Base-by-base conservation (phyloP, 805 yeast species). In the Myxozyma melibiosi region DNA sequence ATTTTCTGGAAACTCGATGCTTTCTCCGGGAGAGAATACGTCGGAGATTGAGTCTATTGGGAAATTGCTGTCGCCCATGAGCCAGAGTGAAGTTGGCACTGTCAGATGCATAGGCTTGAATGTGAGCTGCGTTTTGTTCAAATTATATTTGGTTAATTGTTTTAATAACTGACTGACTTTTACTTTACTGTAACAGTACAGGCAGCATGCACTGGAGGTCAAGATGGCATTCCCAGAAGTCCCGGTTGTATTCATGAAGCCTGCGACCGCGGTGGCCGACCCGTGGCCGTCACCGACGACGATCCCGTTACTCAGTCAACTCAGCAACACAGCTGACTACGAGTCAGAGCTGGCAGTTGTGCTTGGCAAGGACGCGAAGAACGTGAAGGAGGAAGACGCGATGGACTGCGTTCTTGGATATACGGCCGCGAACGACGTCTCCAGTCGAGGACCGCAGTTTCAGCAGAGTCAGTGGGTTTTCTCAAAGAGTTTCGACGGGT, bases 341-440 rank as follows among this genome's bases (percentile, higher is more conserved):
- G 84, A 80, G 63, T 77, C 77, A 16, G 84, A 80, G 63, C 67
- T 80, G 42, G 81, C 76, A 2, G 75, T 78, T 14, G 78, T 80
- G 6, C 79, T 80, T 58, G 83, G 84, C 27, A 76, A 74, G 60
- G 61, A 67, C 11, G 78, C 80, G 42, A 73, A 69, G 56, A 71
- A 78, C 58, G 78, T 80, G 24, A 46, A 71, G n/a, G 71, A 63
- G n/a, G 74, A 68, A 16, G 70, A 78, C 22, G 84, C 83, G 2
- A 66, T 74, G 39, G 70, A 73, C 43, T 72, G 79, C 57, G 76
- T 80, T 3, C 66, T 78, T 13, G 84, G 84, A 8, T 80, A 78
- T 66, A 66, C 81, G 1, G 75, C 75, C n/a, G 83, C 83, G 4
- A 78, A 81, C 67, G 84, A 80, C 65, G 78, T 80, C 6, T 78